Percentiles rank a stretch among this genome's conserved stretches.
These are phyloP conservation scores for Steccherinum ochraceum DNA, from an alignment of 768 basidiomycete genomes.

Conservation along the genomic window DNA sequence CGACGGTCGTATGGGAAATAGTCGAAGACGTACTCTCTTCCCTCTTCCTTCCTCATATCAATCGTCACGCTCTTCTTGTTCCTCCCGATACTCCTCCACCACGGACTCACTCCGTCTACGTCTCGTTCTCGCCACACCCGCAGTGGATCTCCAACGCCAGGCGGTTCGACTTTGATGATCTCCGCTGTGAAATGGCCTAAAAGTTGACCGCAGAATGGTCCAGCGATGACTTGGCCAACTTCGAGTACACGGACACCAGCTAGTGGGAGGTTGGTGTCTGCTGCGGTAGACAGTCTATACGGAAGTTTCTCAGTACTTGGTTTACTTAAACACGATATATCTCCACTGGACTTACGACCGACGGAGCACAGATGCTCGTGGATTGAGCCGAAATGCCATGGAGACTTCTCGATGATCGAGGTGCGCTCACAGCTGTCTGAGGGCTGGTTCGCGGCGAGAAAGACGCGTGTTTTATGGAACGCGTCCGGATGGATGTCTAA, in stretches of 20 bases:
- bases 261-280: slow-evolving; percentile 41
- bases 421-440: no score
- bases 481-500: no score
- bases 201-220: slow-evolving; percentile 67
- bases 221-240: slow-evolving; percentile 65
- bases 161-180: slow-evolving; percentile 66
- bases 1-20: background rate
- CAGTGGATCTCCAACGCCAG: slow-evolving; percentile 56
- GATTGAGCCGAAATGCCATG: no score
- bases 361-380: no score
- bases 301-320: background rate
- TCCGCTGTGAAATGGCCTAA: slow-evolving; percentile 72
- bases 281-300: background rate
- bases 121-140: slow-evolving; percentile 70
- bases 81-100: slow-evolving; percentile 66
- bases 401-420: no score
- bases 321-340: no score
- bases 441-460: no score
- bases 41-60: slow-evolving; percentile 52
- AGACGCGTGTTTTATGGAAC: no score
- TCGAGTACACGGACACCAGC: slow-evolving; percentile 61
- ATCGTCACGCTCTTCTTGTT: slow-evolving; percentile 74
- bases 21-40: slow-evolving; percentile 34
- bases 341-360: no score
- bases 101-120: slow-evolving; percentile 63